Evolutionary conservation across 495 filamentous ascomycete species (phyloP).

Genomic region (Aspergillus olivimuriae): DNA sequence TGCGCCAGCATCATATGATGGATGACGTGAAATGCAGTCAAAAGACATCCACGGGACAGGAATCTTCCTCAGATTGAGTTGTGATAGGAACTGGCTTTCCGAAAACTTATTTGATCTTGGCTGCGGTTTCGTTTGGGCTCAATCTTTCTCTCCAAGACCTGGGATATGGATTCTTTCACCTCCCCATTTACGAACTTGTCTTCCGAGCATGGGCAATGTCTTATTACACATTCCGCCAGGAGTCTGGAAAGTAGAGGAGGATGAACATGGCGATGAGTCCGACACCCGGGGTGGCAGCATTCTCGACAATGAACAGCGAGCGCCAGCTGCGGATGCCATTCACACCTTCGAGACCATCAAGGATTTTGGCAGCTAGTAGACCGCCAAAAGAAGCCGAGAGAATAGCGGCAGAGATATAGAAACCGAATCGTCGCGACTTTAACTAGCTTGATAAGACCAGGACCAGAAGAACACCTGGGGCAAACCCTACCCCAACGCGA

Average conservation of each 20-base stretch:
- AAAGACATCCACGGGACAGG: no score
- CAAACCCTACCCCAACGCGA: constrained; percentile 37
- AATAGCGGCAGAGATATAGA: constrained; percentile 45
- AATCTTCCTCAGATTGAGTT: no score
- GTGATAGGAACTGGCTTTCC: no score
- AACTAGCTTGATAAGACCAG: constrained; percentile 48
- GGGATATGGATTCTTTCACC: no score
- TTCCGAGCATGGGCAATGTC: no score
- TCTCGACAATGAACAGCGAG: constrained; percentile 70
- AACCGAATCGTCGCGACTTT: constrained; percentile 42
- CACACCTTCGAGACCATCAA: constrained; percentile 19
- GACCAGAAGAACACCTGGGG: constrained; percentile 39
- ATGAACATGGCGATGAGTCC: constrained; percentile 21
- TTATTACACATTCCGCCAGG: no score
- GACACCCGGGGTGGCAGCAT: constrained; percentile 40
- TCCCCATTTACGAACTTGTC: no score
- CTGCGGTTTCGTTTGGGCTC: no score
- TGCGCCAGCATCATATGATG: no score
- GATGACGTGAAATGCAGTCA: no score
- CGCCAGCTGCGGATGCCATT: constrained; percentile 60
- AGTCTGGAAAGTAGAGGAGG: constrained; percentile 30
- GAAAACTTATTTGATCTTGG: no score
- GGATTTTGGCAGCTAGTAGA: constrained; percentile 39
- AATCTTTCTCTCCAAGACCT: no score
- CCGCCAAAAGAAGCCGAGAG: constrained; percentile 46